A percentile compares a stretch with the other conserved stretches of the same genome.
Evolutionary conservation across 495 filamentous ascomycete genomes (phyloP).

Genomic region (Penicillium riverlandense): DNA sequence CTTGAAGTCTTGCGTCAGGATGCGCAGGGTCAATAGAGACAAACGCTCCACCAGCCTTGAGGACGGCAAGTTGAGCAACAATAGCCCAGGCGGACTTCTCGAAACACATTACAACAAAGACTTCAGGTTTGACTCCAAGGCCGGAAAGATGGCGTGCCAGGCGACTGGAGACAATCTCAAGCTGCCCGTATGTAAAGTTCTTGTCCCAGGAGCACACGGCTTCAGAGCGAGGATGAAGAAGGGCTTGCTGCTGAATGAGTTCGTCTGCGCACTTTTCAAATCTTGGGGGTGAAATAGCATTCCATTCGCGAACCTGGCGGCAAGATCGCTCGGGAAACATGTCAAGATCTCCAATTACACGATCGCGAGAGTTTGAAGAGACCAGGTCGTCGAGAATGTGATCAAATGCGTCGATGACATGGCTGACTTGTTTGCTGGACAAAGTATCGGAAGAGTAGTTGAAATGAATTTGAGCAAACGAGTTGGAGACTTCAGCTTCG

Average conservation of each 20-base stretch:
- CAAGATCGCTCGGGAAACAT: slow-evolving; percentile 23
- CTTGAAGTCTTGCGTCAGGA: slow-evolving; percentile 46
- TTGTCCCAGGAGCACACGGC: slow-evolving; percentile 45
- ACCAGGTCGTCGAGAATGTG: slow-evolving; percentile 31
- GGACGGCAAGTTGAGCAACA: slow-evolving; percentile 46
- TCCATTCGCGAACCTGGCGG: slow-evolving; percentile 30
- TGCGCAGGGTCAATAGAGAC: slow-evolving; percentile 51
- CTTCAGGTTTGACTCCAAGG: slow-evolving; percentile 37
- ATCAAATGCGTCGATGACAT: slow-evolving; percentile 32
- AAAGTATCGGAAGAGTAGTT: slow-evolving; percentile 30
- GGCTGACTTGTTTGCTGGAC: slow-evolving; percentile 24
- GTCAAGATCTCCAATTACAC: slow-evolving; percentile 23
- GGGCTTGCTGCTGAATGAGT: slow-evolving; percentile 34
- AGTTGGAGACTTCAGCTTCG: slow-evolving; percentile 44
- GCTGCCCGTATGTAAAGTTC: slow-evolving; percentile 37
- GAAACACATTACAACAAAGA: slow-evolving; percentile 47
- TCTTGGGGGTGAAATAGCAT: slow-evolving; percentile 18
- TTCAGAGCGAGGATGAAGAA: slow-evolving; percentile 19
- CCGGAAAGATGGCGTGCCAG: slow-evolving; percentile 28
- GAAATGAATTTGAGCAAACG: slow-evolving; percentile 28
- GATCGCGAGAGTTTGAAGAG: slow-evolving; percentile 18
- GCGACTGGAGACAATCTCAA: slow-evolving; percentile 28
- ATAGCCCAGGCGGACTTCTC: slow-evolving; percentile 51
- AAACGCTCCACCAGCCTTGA: slow-evolving; percentile 53
- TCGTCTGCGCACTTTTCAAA: slow-evolving; percentile 42